Percentiles rank a stretch among this genome's conserved stretches.
Evolutionary conservation across 2,329 filamentous ascomycete genomes (phyloP).

Genomic region (Scedosporium minutisporum): DNA sequence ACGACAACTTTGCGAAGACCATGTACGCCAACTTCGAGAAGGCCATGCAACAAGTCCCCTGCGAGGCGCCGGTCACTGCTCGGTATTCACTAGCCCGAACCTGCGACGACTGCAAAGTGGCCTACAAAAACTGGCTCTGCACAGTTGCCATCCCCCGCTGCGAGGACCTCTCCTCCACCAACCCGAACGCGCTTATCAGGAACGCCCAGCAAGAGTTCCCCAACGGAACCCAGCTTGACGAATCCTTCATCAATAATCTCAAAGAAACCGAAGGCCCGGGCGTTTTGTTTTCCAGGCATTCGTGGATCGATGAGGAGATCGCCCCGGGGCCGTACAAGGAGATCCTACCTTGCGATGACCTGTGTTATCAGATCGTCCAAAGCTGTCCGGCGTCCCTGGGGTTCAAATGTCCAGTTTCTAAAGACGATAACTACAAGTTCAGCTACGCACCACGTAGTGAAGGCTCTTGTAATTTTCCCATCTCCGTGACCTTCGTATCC

Average conservation of each 20-base stretch:
- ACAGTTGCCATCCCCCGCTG: slow-evolving; percentile 87
- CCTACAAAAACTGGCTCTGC: slow-evolving; percentile 94
- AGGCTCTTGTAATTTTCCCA: slow-evolving; percentile 25
- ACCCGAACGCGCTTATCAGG: slow-evolving; percentile 40
- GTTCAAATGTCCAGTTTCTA: slow-evolving; percentile 60
- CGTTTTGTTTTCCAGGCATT: slow-evolving; percentile 55
- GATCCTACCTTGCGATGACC: slow-evolving; percentile 74
- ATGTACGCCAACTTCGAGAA: slow-evolving; percentile 74
- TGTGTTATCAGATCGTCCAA: slow-evolving; percentile 79
- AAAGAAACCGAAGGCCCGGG: slow-evolving; percentile 14
- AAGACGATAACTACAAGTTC: slow-evolving; percentile 21
- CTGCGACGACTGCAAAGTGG: slow-evolving; percentile 65
- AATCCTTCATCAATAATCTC: slow-evolving; percentile 17
- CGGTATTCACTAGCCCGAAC: slow-evolving; percentile 71
- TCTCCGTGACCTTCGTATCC: not conserved
- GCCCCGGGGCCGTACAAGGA: slow-evolving; percentile 88
- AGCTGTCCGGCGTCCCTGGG: slow-evolving; percentile 69
- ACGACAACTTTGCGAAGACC: slow-evolving; percentile 62
- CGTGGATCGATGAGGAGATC: slow-evolving; percentile 60
- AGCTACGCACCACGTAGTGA: slow-evolving; percentile 24
- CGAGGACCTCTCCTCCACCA: slow-evolving; percentile 61
- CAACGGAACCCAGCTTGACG: slow-evolving; percentile 50
- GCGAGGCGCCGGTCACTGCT: slow-evolving; percentile 63
- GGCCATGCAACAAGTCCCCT: slow-evolving; percentile 74
- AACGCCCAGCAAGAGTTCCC: slow-evolving; percentile 64